Evolutionary conservation across 2,329 filamentous ascomycete species (phyloP).

Genomic region (Pseudogymnoascus sp.): DNA sequence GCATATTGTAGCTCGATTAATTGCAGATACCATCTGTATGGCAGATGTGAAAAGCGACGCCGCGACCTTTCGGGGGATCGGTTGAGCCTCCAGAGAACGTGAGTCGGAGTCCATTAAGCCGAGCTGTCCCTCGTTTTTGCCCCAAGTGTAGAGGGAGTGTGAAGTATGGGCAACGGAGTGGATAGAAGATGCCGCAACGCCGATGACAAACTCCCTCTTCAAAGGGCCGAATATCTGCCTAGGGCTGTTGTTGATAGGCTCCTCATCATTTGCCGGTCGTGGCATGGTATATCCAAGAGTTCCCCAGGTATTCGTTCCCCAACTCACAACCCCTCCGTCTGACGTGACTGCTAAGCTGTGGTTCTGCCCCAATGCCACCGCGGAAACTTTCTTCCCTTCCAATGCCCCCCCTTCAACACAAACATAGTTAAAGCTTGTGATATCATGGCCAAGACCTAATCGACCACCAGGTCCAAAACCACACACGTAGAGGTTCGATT

Average conservation of each 20-base stretch:
- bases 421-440: slow-evolving; percentile 77
- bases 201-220: slow-evolving; percentile 75
- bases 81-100: slow-evolving; percentile 77
- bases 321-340: slow-evolving; percentile 88
- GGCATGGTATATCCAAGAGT: slow-evolving; percentile 83
- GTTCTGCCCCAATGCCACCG: slow-evolving; percentile 83
- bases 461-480: slow-evolving; percentile 87
- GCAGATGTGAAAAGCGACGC: slow-evolving; percentile 67
- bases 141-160: slow-evolving; percentile 82
- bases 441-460: slow-evolving; percentile 82
- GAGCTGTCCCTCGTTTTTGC: slow-evolving; percentile 89
- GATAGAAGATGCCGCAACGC: slow-evolving; percentile 79
- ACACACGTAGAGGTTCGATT: slow-evolving; percentile 87
- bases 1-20: slow-evolving; percentile 81
- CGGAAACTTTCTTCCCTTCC: slow-evolving; percentile 63
- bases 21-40: slow-evolving; percentile 77
- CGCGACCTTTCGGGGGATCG: slow-evolving; percentile 76
- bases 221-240: slow-evolving; percentile 86
- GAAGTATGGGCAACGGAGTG: slow-evolving; percentile 87
- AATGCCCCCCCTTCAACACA: slow-evolving; percentile 72
- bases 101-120: slow-evolving; percentile 94
- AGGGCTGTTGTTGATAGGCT: slow-evolving; percentile 72
- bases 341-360: slow-evolving; percentile 80
- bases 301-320: slow-evolving; percentile 80
- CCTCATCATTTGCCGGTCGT: slow-evolving; percentile 62